Evolutionary conservation across 2,329 filamentous ascomycete species (phyloP).

Genomic region (Huntiella decipiens): DNA sequence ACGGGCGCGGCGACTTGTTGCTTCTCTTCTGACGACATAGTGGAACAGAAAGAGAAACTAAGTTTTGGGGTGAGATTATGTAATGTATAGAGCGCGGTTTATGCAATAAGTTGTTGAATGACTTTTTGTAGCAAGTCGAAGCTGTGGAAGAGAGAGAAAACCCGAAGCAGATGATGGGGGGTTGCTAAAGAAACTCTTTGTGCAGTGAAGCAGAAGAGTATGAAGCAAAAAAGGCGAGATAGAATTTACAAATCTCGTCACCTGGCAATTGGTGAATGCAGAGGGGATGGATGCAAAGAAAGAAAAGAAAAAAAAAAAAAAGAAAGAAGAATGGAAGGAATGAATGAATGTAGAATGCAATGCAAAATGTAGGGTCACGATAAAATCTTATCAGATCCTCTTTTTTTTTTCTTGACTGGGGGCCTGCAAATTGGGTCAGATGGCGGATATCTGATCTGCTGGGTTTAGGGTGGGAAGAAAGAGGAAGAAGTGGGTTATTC

Average conservation of each 20-base stretch:
- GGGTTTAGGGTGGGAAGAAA: not conserved
- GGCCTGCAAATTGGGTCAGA: not conserved
- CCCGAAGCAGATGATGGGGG: not conserved
- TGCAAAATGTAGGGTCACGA: not conserved
- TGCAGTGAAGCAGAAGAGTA: no score
- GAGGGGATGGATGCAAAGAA: not conserved
- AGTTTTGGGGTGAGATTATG: not conserved
- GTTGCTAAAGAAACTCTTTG: no score
- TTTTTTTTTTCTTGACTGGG: not conserved
- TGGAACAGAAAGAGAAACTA: not conserved
- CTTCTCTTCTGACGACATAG: not conserved
- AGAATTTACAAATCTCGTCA: not conserved
- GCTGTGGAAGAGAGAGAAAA: not conserved
- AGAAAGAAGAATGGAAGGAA: not conserved
- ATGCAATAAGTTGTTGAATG: not conserved
- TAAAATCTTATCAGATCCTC: slow-evolving; percentile 1
- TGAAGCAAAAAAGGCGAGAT: not conserved
- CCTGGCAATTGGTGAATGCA: not conserved
- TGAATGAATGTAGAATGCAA: not conserved
- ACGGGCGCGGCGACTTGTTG: not conserved
- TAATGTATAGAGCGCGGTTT: not conserved
- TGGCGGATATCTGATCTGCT: slow-evolving; percentile 1
- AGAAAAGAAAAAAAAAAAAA: not conserved
- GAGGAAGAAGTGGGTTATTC: not conserved
- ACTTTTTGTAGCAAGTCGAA: slow-evolving; percentile 4